These are phyloP conservation scores for Lojkania enalia DNA, from an alignment of 2,329 filamentous ascomycete species.

Conservation along the genomic window DNA sequence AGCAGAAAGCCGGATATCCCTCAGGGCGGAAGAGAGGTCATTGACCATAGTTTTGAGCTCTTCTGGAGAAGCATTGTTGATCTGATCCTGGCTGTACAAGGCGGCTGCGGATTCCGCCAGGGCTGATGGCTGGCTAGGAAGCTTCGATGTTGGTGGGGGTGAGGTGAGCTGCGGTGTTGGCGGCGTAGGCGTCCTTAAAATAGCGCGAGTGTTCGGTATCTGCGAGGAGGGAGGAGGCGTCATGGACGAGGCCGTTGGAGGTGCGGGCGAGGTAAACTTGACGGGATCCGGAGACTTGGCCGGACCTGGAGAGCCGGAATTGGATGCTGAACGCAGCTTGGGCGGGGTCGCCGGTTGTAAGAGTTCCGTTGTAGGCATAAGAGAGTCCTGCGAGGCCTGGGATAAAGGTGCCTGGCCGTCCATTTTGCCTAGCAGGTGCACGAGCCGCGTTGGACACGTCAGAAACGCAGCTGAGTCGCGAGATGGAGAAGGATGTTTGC, in stretches of 20 bases:
- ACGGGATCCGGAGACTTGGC: constrained; percentile 28
- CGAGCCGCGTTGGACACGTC: constrained; percentile 32
- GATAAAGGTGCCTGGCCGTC: constrained; percentile 31
- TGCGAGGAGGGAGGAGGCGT: constrained; percentile 68
- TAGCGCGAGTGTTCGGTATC: constrained; percentile 47
- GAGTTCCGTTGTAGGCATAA: constrained; percentile 38
- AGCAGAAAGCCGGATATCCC: constrained; percentile 76
- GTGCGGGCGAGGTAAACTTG: constrained; percentile 46
- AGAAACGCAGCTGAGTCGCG: constrained; percentile 21
- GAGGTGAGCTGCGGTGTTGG: constrained; percentile 54
- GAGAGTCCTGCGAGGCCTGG: constrained; percentile 30
- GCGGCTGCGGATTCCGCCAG: constrained; percentile 40
- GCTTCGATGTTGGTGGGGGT: constrained; percentile 50
- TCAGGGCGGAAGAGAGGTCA: constrained; percentile 56
- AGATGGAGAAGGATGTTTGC: constrained; percentile 12
- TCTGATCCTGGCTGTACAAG: constrained; percentile 55
- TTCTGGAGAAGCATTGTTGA: constrained; percentile 55
- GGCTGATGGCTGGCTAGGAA: constrained; percentile 30
- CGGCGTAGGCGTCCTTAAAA: constrained; percentile 55
- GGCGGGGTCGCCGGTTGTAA: constrained; percentile 30
- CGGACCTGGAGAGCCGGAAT: constrained; percentile 20
- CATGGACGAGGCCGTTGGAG: constrained; percentile 56
- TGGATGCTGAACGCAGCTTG: constrained; percentile 24
- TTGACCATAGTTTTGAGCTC: constrained; percentile 59
- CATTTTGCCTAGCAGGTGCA: constrained; percentile 31